Evolutionary conservation across 805 yeast species (phyloP), one percentile per base, ranked within the genome.

Genomic region (Candida peoriensis): DNA sequence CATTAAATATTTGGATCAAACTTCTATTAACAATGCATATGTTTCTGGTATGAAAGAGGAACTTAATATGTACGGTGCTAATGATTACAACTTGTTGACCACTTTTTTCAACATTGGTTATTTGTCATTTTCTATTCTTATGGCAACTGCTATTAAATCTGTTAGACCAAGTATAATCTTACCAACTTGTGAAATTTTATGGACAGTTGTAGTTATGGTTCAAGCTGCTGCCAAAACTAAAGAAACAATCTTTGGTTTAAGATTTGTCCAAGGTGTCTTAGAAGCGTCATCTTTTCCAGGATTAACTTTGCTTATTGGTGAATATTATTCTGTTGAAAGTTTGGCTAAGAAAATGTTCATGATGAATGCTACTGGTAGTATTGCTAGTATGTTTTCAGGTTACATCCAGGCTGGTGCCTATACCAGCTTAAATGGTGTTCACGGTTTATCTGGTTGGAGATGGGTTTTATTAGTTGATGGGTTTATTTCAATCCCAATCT

Each of bases 401-500:
- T 70, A 76, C 41, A 59, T 81, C 28, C 81, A 78, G 45, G 71
- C 81, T 10, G 72, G 81, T 8, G 67, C 78, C 22, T 69, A 61
- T 36, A 47, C 63, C 17, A 44, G 55, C 22, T 51, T 81, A 46
- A 56, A 66, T 35, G 82, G 80, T 19, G 60, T 53, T 8, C 49
- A 53, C 30, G 85, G 85, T 1, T 59, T 73, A 11, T 65, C 66
- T 8, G 76, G 83, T 12, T 81, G 86, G 86, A 66, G 78, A 60
- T 81, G 86, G 86, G 17, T 25, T 14, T 13, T 14, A 13, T 6
- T 14, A 9, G n/a, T 14, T 25, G 28, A 23, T 11, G 24, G 24
- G 9, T 6, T 23, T 8, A 23, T 23, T 11, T 23, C 24, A 6
- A 8, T 23, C n/a, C 24, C 24, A 23, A 23, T 23, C 24, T 12